Conservation (phyloP, 768 basidiomycete species). For the Antrodiella citrinella region DNA sequence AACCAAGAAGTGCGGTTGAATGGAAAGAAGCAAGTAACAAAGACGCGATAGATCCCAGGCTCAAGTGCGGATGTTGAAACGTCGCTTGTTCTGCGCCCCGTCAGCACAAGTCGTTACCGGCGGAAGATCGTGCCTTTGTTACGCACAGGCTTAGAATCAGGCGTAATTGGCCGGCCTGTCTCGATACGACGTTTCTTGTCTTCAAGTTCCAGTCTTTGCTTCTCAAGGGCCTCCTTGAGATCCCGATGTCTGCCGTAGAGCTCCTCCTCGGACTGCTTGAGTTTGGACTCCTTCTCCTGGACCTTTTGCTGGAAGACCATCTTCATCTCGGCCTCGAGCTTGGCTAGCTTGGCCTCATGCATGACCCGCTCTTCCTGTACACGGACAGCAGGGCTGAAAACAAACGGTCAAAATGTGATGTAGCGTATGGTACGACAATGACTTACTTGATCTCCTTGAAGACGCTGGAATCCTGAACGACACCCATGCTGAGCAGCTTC, state of each 20-base stretch:
- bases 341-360: slow-evolving; percentile 95
- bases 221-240: slow-evolving; percentile 99
- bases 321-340: slow-evolving; percentile 99
- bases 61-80: slow-evolving; percentile 59
- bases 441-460: slow-evolving; percentile 99
- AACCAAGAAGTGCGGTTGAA: slow-evolving; percentile 19
- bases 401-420: slow-evolving; percentile 9
- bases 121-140: slow-evolving; percentile 38
- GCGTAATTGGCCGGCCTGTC: slow-evolving; percentile 89
- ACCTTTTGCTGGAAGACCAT: slow-evolving; percentile 99
- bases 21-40: neutral
- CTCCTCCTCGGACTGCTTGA: slow-evolving; percentile 99
- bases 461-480: slow-evolving; percentile 92
- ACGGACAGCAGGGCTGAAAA: slow-evolving; percentile 81
- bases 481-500: slow-evolving; percentile 95
- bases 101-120: slow-evolving; percentile 2
- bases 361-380: slow-evolving; percentile 93
- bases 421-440: neutral
- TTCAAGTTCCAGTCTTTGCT: slow-evolving; percentile 91
- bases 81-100: slow-evolving; percentile 52
- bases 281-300: slow-evolving; percentile 96
- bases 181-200: slow-evolving; percentile 98
- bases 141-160: slow-evolving; percentile 74
- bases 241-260: slow-evolving; percentile 97
- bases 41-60: neutral